Evolutionary conservation across 2,329 filamentous ascomycete genomes (phyloP), one percentile per base, ranked within the genome.

Genomic region (Exophiala sp.): DNA sequence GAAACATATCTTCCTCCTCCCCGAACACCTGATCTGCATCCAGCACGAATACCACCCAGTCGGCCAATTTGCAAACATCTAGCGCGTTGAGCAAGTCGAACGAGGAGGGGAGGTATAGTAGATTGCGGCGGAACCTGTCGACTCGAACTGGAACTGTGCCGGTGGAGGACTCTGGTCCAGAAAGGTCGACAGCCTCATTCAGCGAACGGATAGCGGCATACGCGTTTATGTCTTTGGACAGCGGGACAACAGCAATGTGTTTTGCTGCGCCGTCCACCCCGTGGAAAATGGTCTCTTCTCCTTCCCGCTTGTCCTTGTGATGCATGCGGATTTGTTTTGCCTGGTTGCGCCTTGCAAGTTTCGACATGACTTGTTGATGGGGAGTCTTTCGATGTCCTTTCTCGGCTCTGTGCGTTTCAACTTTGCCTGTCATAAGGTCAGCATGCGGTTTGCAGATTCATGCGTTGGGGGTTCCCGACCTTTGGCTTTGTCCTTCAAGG

Each of bases 351-450:
- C 93, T 85, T 70, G 95, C 89, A 67, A 98, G 80, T 71, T 97
- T 98, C 52, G 89, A 95, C 87, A 96, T 91, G 71, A 96, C 81
- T 72, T 95, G 88, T 68, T 98, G 93, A 68, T 95, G 88, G 48
- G 88, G 88, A 13, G 91, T 95, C 69, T 88, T 94, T 64, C 91
- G 82, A 62, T 76, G 75, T 54, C 84, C 83, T 62, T 78, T 81
- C 65, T 95, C 86, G 35, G 53, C 32, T 24, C 52, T 54, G 63
- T 80, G 73, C 48, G 76, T 65, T 61, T 82, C 83, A 43, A 91
- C 78, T 69, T 93, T 93, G 65, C 90, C 88, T 93, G 55, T 30
- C 50, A 39, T 18, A 51, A 37, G 60, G 35, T 58, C 48, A 60
- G 62, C 21, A 19, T 37, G 37, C 8, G 7, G 3, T 41, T 37